phyloP scores from a whole-genome alignment of 164 flowering plant species.

The Protea cynaroides region DNA sequence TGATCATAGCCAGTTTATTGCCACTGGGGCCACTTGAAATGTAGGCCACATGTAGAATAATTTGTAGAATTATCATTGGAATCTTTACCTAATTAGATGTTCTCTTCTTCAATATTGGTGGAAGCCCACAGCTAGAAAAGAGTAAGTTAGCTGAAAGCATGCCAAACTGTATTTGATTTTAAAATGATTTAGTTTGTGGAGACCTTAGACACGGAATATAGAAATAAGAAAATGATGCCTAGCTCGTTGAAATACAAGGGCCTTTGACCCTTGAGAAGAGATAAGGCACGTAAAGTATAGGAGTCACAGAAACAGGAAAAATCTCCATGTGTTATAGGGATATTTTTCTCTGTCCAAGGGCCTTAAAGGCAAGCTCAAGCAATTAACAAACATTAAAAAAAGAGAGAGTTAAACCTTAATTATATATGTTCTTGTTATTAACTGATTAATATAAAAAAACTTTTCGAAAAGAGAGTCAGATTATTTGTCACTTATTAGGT shows the following conservation, averaged over 20 bases:
- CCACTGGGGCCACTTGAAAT: too few relatives aligned
- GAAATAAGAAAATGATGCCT: slow-evolving; percentile 7
- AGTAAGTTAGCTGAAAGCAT: slow-evolving; percentile 3
- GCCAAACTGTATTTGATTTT: slow-evolving; percentile 6
- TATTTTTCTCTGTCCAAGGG: neutral
- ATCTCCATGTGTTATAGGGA: slow-evolving; percentile 4
- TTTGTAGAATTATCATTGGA: too few relatives aligned
- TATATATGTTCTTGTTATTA: neutral
- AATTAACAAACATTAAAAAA: neutral
- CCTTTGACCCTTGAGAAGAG: slow-evolving; percentile 16
- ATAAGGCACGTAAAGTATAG: slow-evolving; percentile 3
- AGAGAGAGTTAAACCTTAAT: neutral
- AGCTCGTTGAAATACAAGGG: slow-evolving; percentile 15
- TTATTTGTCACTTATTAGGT: slow-evolving; percentile 28
- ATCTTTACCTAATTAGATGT: neutral
- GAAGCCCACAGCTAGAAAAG: neutral
- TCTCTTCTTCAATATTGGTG: neutral
- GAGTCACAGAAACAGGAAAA: neutral
- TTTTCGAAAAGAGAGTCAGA: slow-evolving; percentile 24
- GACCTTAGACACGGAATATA: slow-evolving; percentile 1
- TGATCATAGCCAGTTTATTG: too few relatives aligned
- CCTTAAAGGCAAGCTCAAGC: neutral
- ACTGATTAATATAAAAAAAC: neutral
- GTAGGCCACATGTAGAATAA: too few relatives aligned
- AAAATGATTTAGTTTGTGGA: slow-evolving; percentile 14